Evolutionary conservation across 805 yeast genomes (phyloP), one percentile per base, ranked within the genome.

Genomic region (Wickerhamomyces rabaulensis): DNA sequence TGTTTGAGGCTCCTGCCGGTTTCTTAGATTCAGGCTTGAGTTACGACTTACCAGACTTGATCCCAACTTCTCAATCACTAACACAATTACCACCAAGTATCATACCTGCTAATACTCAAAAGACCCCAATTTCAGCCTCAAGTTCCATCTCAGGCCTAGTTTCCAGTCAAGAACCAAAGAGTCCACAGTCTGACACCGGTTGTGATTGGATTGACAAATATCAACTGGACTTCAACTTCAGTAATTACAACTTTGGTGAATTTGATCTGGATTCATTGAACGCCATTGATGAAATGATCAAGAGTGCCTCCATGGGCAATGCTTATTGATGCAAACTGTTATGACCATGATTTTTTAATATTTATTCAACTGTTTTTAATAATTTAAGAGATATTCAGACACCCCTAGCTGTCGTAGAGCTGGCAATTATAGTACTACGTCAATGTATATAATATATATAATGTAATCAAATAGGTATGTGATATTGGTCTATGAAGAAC

Each of bases 121-220:
- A 36, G n/a, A 19, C 23, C 23, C 15, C 22, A 19, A 4, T 20
- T 2, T 36, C 39, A 4, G n/a, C 17, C 23, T 36, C 39, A 13
- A 36, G 39, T 36, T 19, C 22, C 7, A n/a, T 12, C 10, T 19
- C 16, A 3, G 23, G 19, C n/a, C n/a, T 7, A 12, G 22, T 36
- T 19, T 26, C 45, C 5, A 25, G 25, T n/a, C 39, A 19, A 6
- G 48, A 44, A 23, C 46, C 50, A 33, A 16, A 17, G 12, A 43
- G 47, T 15, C 63, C 63, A 16, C 46, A 49, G n/a, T 61, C 74
- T 6, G 80, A 76, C 39, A 75, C 80, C 3, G 82, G 82, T 0
- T 76, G 82, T 64, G 78, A 76, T 52, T 76, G 81, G 80, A 75
- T 76, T 40, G 82, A 76, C 54, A 76, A 74, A 45, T 65, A 68